Percentiles rank a stretch among this genome's conserved stretches.
phyloP scores from a whole-genome alignment of 306 rosid genomes.

The Inga laurina region DNA sequence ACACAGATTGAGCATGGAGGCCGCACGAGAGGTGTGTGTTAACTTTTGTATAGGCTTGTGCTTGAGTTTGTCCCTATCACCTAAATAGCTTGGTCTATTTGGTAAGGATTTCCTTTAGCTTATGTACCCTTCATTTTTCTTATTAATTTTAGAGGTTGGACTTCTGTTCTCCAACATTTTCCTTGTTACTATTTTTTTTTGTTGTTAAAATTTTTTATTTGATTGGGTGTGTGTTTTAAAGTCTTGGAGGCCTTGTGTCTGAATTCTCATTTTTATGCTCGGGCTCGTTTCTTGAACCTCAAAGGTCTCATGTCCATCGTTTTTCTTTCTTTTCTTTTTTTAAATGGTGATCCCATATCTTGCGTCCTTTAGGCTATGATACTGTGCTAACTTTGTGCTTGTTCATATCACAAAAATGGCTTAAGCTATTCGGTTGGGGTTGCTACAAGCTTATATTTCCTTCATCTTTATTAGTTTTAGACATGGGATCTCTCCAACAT shows the following conservation, averaged over 20 bases:
- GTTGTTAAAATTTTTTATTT: background rate
- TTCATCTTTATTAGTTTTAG: background rate
- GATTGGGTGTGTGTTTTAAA: background rate
- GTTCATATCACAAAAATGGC: background rate
- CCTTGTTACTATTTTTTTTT: too few relatives aligned
- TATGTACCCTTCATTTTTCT: too few relatives aligned
- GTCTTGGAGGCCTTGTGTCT: background rate
- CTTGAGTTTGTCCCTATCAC: background rate
- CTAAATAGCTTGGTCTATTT: background rate
- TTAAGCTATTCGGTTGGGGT: background rate
- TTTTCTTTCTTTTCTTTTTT: background rate
- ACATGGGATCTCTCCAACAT: background rate
- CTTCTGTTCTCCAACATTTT: too few relatives aligned
- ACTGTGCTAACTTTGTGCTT: background rate
- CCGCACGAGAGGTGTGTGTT: constrained; percentile 88
- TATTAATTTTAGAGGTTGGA: background rate
- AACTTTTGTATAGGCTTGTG: background rate
- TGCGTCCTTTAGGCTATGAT: background rate
- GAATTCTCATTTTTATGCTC: background rate
- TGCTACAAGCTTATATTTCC: background rate
- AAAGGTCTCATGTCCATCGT: background rate
- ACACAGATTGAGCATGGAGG: constrained; percentile 99
- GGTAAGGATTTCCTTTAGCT: too few relatives aligned
- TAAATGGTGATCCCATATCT: background rate
- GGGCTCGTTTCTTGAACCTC: background rate